These are phyloP conservation scores for Adansonia rubrostipa DNA, from an alignment of 441 rosid genomes.

Conservation along the genomic window DNA sequence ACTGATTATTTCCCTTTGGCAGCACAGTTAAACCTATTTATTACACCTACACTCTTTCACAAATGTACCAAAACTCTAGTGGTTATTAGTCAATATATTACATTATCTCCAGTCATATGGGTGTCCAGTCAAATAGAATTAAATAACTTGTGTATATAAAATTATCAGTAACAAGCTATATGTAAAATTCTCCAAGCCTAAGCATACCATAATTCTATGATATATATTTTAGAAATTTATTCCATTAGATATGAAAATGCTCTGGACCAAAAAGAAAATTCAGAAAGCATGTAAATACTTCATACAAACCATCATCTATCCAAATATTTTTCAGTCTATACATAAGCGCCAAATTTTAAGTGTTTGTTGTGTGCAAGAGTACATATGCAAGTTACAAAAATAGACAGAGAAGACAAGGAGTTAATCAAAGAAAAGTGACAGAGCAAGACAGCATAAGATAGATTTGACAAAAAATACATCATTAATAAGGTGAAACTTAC, in stretches of 20 bases:
- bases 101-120: not conserved
- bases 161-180: conserved; percentile 11
- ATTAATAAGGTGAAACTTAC: conserved; percentile 37
- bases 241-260: not conserved
- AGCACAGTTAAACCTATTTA: conserved; percentile 16
- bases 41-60: not conserved
- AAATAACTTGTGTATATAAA: not conserved
- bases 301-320: not conserved
- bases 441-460: conserved; percentile 2
- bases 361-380: not conserved
- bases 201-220: not conserved
- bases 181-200: not conserved
- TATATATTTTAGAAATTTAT: not conserved
- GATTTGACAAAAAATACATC: not conserved
- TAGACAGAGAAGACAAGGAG: conserved; percentile 10
- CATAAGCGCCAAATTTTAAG: not conserved
- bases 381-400: conserved; percentile 3
- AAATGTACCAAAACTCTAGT: not conserved
- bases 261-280: conserved; percentile 6
- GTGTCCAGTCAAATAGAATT: not conserved
- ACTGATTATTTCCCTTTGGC: not conserved
- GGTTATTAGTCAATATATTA: conserved; percentile 3
- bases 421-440: not conserved
- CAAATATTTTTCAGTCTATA: conserved; percentile 1
- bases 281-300: not conserved